phyloP scores from a whole-genome alignment of 225 moss, liverwort and hornwort species.

The Physcomitrium patens region DNA sequence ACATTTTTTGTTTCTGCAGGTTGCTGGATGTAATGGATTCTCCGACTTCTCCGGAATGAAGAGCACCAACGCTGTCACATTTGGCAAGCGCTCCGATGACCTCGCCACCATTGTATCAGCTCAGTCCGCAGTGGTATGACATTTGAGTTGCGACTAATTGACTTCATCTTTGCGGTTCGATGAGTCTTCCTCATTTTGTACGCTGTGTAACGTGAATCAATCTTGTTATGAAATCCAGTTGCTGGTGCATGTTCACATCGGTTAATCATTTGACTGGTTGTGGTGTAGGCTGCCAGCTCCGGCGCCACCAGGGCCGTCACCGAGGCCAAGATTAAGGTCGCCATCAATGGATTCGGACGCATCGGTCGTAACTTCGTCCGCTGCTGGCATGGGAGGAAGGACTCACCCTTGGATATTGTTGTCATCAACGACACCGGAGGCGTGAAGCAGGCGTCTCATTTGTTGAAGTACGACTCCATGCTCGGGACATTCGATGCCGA shows the following conservation, averaged over 20 bases:
- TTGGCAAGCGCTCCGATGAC: constrained; percentile 85
- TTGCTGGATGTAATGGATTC: constrained; percentile 58
- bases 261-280: neutral
- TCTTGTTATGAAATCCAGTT: no score
- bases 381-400: constrained; percentile 90
- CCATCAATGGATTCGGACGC: constrained; percentile 92
- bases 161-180: no score
- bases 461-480: constrained; percentile 99
- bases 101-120: constrained; percentile 68
- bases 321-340: constrained; percentile 83
- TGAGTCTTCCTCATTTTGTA: no score
- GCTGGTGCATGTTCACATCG: no score
- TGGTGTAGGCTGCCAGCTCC: constrained; percentile 56
- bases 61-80: constrained; percentile 69
- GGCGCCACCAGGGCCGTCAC: constrained; percentile 63
- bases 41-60: constrained; percentile 86
- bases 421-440: constrained; percentile 98
- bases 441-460: constrained; percentile 96
- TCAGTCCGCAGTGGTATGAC: constrained; percentile 67
- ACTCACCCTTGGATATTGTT: constrained; percentile 79
- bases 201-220: no score
- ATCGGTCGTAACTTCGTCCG: constrained; percentile 95
- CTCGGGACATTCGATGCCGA: constrained; percentile 89
- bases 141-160: no score
- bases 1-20: constrained; percentile 27